Conservation (phyloP, 768 basidiomycete genomes). For the Mycena rebaudengoi region DNA sequence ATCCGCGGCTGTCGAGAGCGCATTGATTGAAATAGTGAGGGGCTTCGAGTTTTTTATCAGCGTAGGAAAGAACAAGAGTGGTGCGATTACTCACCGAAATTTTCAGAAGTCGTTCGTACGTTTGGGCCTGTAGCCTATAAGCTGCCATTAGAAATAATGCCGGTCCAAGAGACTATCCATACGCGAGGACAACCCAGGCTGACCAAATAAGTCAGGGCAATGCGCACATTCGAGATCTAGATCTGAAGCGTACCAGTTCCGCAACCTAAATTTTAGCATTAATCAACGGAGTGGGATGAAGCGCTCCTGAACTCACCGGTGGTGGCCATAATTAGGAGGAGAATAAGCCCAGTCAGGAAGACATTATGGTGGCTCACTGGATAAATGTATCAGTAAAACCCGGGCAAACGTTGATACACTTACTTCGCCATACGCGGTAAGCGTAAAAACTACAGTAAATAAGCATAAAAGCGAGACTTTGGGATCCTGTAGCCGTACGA, state of each 20-base stretch:
- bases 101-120: conserved; percentile 42
- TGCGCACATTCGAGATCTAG: not conserved
- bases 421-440: conserved; percentile 57
- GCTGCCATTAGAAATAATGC: not conserved
- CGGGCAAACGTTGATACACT: no score
- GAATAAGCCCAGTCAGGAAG: conserved; percentile 40
- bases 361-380: conserved; percentile 53
- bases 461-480: not conserved
- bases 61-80: not conserved
- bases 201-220: not conserved
- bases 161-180: conserved; percentile 16
- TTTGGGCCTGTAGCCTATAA: conserved; percentile 46
- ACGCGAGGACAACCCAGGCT: conserved; percentile 55
- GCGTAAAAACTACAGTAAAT: conserved; percentile 50
- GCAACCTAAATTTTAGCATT: conserved; percentile 30
- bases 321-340: conserved; percentile 42
- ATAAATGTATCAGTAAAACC: no score
- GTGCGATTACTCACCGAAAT: conserved; percentile 42
- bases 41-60: conserved; percentile 35
- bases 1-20: conserved; percentile 54
- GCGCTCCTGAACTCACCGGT: conserved; percentile 32
- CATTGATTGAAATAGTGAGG: conserved; percentile 61
- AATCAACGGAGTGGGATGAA: not conserved
- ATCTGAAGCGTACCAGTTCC: conserved; percentile 40
- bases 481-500: conserved; percentile 37